Evolutionary conservation across 495 filamentous ascomycete genomes (phyloP).

Genomic region (Sordaria brevicollis): DNA sequence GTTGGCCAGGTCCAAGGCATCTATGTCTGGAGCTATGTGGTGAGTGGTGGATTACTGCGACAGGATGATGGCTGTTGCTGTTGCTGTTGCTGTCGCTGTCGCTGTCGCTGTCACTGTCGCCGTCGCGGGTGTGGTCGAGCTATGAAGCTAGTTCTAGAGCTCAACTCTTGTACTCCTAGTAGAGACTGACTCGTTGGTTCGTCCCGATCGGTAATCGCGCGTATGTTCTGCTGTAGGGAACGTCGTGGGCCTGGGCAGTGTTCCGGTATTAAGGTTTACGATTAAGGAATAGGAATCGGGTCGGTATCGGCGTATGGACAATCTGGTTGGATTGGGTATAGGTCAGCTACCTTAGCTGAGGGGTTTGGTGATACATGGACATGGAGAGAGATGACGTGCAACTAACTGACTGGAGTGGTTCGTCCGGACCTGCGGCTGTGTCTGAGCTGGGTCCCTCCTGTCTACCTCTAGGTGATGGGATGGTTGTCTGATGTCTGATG

Average conservation of each 20-base stretch:
- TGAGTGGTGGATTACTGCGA: background rate
- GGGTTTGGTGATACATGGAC: background rate
- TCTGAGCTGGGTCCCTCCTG: background rate
- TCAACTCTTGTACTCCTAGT: background rate
- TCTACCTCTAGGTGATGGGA: too few relatives aligned
- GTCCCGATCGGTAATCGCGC: background rate
- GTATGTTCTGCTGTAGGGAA: background rate
- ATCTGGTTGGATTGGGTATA: background rate
- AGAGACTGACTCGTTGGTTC: background rate
- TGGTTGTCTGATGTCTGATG: too few relatives aligned
- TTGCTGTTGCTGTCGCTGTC: background rate
- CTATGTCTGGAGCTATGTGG: conserved; percentile 3
- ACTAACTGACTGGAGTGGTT: background rate
- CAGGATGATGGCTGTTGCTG: background rate
- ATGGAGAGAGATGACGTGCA: background rate
- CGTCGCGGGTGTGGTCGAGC: background rate
- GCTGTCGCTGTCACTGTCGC: background rate
- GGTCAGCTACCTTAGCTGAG: background rate
- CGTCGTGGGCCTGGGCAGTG: background rate
- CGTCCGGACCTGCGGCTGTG: background rate
- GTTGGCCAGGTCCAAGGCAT: conserved; percentile 18
- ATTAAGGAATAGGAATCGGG: background rate
- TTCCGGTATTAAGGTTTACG: background rate
- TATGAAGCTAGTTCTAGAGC: background rate
- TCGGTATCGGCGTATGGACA: background rate